Conservation (phyloP, 805 yeast species). For the Cyberlindnera maritima region DNA sequence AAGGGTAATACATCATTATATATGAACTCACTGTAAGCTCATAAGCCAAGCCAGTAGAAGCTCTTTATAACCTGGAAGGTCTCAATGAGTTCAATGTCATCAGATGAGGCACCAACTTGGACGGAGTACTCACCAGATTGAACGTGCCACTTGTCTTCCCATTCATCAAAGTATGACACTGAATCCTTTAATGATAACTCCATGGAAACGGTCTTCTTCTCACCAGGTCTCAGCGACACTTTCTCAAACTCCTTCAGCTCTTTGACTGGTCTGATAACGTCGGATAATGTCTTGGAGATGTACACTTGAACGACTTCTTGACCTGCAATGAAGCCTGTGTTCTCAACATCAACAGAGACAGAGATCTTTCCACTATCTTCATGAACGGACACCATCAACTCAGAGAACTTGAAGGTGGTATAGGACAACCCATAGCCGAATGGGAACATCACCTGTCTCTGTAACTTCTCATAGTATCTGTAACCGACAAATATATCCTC, state of each 20-base stretch:
- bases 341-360: conserved; percentile 41
- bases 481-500: conserved; percentile 68
- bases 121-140: conserved; percentile 51
- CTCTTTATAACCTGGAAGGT: conserved; percentile 23
- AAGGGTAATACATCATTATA: too few relatives aligned
- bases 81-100: conserved; percentile 28
- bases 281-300: conserved; percentile 35
- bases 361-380: conserved; percentile 26
- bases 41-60: conserved; percentile 25
- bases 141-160: conserved; percentile 46
- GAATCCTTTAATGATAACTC: conserved; percentile 44
- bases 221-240: conserved; percentile 44
- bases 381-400: conserved; percentile 33
- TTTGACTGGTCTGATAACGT: conserved; percentile 49
- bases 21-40: too few relatives aligned
- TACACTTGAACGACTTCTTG: conserved; percentile 57
- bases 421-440: conserved; percentile 66
- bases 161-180: conserved; percentile 52
- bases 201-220: conserved; percentile 36
- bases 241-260: conserved; percentile 60
- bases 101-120: conserved; percentile 42
- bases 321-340: conserved; percentile 48
- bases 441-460: conserved; percentile 49
- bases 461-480: conserved; percentile 53
- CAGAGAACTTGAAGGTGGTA: conserved; percentile 43